Evolutionary conservation across 2,329 filamentous ascomycete species (phyloP).

Genomic region (Diaporthe amygdali): DNA sequence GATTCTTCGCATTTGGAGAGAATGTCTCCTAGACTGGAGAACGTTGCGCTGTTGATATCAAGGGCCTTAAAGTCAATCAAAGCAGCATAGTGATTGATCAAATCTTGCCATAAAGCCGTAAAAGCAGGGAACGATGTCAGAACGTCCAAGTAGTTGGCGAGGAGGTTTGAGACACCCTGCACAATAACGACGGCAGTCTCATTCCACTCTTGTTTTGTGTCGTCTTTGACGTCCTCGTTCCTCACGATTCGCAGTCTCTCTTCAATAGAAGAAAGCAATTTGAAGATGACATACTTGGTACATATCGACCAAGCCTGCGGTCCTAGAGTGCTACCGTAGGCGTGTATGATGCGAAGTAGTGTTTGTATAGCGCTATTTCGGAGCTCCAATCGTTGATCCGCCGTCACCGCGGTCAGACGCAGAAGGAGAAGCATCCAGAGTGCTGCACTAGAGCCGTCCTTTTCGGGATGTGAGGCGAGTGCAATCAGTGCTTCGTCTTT

Average conservation of each 20-base stretch:
- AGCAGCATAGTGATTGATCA: constrained; percentile 71
- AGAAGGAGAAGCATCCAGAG: constrained; percentile 81
- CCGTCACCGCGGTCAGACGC: constrained; percentile 73
- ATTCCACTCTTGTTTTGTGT: constrained; percentile 65
- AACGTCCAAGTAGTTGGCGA: constrained; percentile 77
- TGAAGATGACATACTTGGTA: constrained; percentile 80
- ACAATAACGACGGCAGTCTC: constrained; percentile 78
- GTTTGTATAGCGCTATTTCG: constrained; percentile 91
- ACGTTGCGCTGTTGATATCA: constrained; percentile 75
- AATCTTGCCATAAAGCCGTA: constrained; percentile 74
- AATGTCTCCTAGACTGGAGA: constrained; percentile 69
- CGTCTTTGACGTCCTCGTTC: constrained; percentile 43
- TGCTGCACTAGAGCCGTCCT: constrained; percentile 69
- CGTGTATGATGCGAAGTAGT: constrained; percentile 87
- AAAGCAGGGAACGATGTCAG: constrained; percentile 72
- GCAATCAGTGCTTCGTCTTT: constrained; percentile 62
- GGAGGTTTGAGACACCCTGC: constrained; percentile 73
- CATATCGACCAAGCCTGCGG: constrained; percentile 84
- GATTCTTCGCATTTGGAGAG: constrained; percentile 56
- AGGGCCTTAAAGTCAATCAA: constrained; percentile 68
- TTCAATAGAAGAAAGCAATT: constrained; percentile 75
- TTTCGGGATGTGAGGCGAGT: constrained; percentile 63
- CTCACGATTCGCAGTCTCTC: constrained; percentile 51
- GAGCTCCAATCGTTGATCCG: constrained; percentile 75
- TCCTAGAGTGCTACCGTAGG: constrained; percentile 81